phyloP scores from a whole-genome alignment of 345 rosid species.

The Trapa incisa region DNA sequence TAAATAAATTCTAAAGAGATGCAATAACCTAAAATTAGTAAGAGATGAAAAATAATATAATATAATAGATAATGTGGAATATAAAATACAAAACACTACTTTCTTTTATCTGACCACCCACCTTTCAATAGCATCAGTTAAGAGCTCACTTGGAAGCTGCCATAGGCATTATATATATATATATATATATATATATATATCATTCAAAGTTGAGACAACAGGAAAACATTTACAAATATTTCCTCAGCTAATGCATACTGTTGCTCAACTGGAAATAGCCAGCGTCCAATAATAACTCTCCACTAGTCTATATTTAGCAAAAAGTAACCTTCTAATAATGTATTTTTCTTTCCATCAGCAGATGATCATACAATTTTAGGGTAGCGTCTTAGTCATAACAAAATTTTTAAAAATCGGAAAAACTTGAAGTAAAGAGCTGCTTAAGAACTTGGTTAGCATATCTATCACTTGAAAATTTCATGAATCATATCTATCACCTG shows the following conservation, averaged over 20 bases:
- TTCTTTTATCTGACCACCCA: too few relatives aligned
- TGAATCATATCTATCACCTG: too few relatives aligned
- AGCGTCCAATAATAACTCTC: slow-evolving; percentile 20
- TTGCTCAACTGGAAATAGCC: slow-evolving; percentile 17
- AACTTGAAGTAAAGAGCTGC: too few relatives aligned
- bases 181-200: too few relatives aligned
- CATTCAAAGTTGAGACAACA: slow-evolving; percentile 13
- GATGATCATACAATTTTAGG: neutral
- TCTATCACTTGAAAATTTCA: neutral
- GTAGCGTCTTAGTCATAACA: too few relatives aligned
- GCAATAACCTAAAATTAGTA: too few relatives aligned
- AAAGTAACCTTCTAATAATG: slow-evolving; percentile 12
- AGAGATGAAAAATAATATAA: too few relatives aligned
- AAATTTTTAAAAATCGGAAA: too few relatives aligned
- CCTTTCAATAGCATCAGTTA: slow-evolving; percentile 13
- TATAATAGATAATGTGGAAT: too few relatives aligned
- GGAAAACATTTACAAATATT: slow-evolving; percentile 8
- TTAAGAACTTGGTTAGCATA: too few relatives aligned
- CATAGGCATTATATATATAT: slow-evolving; percentile 21
- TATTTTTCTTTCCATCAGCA: slow-evolving; percentile 23
- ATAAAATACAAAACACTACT: too few relatives aligned
- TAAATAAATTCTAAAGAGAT: too few relatives aligned
- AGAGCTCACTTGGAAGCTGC: slow-evolving; percentile 11
- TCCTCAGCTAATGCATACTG: slow-evolving; percentile 3
- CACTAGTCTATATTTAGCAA: slow-evolving; percentile 18